Evolutionary conservation across 495 filamentous ascomycete species (phyloP).

Genomic region (Penicillium steckii): DNA sequence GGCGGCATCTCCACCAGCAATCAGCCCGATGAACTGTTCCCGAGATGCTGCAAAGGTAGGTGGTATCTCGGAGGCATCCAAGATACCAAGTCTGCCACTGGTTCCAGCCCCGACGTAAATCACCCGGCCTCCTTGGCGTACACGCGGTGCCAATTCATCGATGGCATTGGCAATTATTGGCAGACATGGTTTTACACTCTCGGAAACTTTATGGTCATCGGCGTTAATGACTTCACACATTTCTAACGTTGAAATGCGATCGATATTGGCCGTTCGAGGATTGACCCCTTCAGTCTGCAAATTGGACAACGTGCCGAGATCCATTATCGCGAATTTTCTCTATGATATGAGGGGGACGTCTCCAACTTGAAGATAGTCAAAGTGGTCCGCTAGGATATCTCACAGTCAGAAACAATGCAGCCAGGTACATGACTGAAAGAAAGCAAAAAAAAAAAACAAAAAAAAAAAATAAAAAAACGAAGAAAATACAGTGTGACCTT

Average conservation of each 20-base stretch:
- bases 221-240: slow-evolving; percentile 36
- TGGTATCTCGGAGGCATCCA: slow-evolving; percentile 41
- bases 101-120: slow-evolving; percentile 42
- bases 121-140: slow-evolving; percentile 36
- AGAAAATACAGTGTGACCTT: too few relatives aligned
- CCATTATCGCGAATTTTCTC: slow-evolving; percentile 8
- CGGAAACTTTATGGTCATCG: slow-evolving; percentile 33
- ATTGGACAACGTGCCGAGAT: slow-evolving; percentile 25
- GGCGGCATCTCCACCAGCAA: slow-evolving; percentile 39
- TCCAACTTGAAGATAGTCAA: too few relatives aligned
- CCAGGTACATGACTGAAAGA: too few relatives aligned
- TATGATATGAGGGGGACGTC: neutral
- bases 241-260: slow-evolving; percentile 34
- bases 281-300: slow-evolving; percentile 39
- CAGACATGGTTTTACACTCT: slow-evolving; percentile 29
- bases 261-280: slow-evolving; percentile 28
- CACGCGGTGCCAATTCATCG: slow-evolving; percentile 29
- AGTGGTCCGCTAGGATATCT: too few relatives aligned
- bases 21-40: slow-evolving; percentile 35
- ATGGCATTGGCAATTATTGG: slow-evolving; percentile 32
- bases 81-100: slow-evolving; percentile 42
- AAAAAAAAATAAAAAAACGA: too few relatives aligned
- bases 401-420: too few relatives aligned
- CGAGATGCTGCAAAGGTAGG: slow-evolving; percentile 38
- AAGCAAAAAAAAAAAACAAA: too few relatives aligned